phyloP scores from a whole-genome alignment of 257 asterid species.

The Cinchona pubescens region DNA sequence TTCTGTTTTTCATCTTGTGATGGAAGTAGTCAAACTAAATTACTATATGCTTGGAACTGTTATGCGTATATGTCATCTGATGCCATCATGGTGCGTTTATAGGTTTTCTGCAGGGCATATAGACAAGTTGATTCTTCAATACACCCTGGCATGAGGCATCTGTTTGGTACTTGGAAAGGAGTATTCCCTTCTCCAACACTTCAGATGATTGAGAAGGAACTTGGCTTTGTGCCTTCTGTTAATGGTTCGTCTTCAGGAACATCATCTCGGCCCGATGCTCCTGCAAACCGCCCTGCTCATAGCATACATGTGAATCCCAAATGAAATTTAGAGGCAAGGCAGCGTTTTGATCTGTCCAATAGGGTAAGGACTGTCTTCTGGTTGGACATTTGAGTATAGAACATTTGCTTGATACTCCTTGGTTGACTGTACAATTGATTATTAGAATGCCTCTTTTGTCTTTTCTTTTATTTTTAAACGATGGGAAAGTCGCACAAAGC shows the following conservation, averaged over 20 bases:
- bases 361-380: slow-evolving; percentile 41
- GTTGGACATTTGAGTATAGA: neutral
- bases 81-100: slow-evolving; percentile 26
- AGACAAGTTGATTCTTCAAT: slow-evolving; percentile 74
- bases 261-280: slow-evolving; percentile 49
- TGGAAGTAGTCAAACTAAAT: neutral
- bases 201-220: slow-evolving; percentile 76
- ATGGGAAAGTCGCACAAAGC: neutral
- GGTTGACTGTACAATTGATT: neutral
- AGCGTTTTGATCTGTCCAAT: slow-evolving; percentile 56
- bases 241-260: slow-evolving; percentile 61
- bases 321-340: slow-evolving; percentile 84
- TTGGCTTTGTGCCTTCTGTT: slow-evolving; percentile 59
- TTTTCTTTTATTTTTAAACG: neutral
- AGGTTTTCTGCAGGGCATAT: slow-evolving; percentile 89
- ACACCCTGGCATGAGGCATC: slow-evolving; percentile 89
- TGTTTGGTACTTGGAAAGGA: slow-evolving; percentile 93
- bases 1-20: neutral
- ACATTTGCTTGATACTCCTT: neutral
- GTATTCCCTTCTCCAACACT: slow-evolving; percentile 76
- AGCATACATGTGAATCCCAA: slow-evolving; percentile 90
- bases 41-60: neutral
- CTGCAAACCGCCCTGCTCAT: slow-evolving; percentile 66
- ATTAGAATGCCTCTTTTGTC: neutral
- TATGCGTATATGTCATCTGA: neutral